Conservation (phyloP, 2,329 filamentous ascomycete species). For the Furcasterigmium sp. region DNA sequence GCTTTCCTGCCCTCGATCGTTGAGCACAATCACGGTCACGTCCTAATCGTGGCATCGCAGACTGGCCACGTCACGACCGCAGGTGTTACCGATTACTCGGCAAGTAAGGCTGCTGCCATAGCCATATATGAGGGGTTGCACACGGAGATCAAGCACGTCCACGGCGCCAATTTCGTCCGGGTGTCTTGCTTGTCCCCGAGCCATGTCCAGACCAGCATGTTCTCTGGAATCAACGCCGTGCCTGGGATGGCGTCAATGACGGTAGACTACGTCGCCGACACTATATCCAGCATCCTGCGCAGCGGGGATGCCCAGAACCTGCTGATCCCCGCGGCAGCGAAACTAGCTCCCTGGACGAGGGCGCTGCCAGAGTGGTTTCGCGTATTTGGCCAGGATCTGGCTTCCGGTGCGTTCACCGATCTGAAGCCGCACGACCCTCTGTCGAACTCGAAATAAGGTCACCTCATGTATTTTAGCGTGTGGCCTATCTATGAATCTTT, state of each 20-base stretch:
- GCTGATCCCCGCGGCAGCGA: background rate
- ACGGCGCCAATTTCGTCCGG: constrained; percentile 49
- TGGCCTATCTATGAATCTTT: too few relatives aligned
- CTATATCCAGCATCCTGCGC: background rate
- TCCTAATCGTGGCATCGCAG: constrained; percentile 51
- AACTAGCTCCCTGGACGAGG: background rate
- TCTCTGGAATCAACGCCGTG: background rate
- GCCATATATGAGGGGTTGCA: constrained; percentile 54
- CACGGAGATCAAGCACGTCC: constrained; percentile 42
- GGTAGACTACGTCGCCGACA: background rate
- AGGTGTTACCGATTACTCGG: constrained; percentile 53
- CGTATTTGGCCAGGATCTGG: background rate
- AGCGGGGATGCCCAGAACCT: background rate
- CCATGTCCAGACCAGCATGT: background rate
- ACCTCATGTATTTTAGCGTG: too few relatives aligned
- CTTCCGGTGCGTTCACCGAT: background rate
- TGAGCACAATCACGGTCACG: constrained; percentile 50
- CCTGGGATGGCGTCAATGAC: background rate
- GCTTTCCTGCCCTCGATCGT: constrained; percentile 53
- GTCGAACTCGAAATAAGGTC: too few relatives aligned
- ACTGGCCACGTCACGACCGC: constrained; percentile 49
- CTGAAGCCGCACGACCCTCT: background rate
- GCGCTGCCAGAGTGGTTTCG: background rate
- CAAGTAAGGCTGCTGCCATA: constrained; percentile 52
- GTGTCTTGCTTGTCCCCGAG: background rate